These are phyloP conservation scores for Retiboletus flavoniger DNA, from an alignment of 1,284 basidiomycete genomes.

Conservation along the genomic window DNA sequence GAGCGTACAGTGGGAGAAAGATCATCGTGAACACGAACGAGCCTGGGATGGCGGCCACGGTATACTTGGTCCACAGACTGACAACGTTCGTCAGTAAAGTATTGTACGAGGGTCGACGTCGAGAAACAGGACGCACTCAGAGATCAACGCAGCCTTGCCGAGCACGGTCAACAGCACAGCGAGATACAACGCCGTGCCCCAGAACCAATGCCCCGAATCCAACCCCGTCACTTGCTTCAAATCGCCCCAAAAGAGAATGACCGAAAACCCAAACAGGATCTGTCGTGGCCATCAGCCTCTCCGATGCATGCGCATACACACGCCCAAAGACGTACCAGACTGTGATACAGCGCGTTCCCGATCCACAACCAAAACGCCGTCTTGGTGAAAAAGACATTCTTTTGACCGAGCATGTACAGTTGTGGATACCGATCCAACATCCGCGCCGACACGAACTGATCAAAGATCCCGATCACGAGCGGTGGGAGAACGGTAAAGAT, in stretches of 20 bases:
- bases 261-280: slow-evolving; percentile 86
- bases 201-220: slow-evolving; percentile 94
- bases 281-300: slow-evolving; percentile 34
- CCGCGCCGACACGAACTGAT: slow-evolving; percentile 96
- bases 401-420: slow-evolving; percentile 89
- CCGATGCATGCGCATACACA: neutral
- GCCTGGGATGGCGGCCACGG: slow-evolving; percentile 93
- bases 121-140: slow-evolving; percentile 66
- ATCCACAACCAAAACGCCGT: slow-evolving; percentile 96
- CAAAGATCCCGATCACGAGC: slow-evolving; percentile 95
- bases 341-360: slow-evolving; percentile 91
- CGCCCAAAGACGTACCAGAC: slow-evolving; percentile 61
- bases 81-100: neutral
- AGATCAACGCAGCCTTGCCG: slow-evolving; percentile 95
- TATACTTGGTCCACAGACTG: slow-evolving; percentile 99
- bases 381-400: slow-evolving; percentile 89
- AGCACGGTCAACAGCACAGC: slow-evolving; percentile 92
- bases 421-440: slow-evolving; percentile 98
- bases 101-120: neutral
- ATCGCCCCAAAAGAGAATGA: slow-evolving; percentile 91
- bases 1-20: slow-evolving; percentile 88
- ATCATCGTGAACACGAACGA: slow-evolving; percentile 95
- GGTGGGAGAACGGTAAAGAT: slow-evolving; percentile 94
- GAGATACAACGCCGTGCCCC: slow-evolving; percentile 95
- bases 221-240: slow-evolving; percentile 78